A percentile compares a stretch with the other conserved stretches of the same genome.
These are phyloP conservation scores for Chrysosphaeria jannelii DNA, from an alignment of 2,329 filamentous ascomycete genomes.

Conservation along the genomic window DNA sequence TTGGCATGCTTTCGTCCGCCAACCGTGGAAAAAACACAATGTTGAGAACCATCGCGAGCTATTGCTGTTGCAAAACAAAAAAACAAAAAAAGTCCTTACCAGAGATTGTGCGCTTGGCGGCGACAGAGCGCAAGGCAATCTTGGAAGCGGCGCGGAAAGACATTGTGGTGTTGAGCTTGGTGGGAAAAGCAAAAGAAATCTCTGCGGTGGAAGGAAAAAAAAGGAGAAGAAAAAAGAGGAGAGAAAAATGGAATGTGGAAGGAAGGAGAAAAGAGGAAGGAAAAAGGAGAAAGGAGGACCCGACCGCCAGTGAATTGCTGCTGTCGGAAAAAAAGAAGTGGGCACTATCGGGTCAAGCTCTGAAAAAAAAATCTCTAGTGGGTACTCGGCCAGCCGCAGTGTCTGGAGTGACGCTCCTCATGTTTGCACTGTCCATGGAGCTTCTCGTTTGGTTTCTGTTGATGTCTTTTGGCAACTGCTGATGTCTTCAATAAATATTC, in stretches of 20 bases:
- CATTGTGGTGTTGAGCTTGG: conserved; percentile 32
- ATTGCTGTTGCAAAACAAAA: not conserved
- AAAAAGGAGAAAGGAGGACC: not conserved
- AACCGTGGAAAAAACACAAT: not conserved
- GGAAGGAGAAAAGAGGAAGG: not conserved
- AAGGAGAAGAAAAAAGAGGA: conserved; percentile 1
- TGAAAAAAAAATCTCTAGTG: too few relatives aligned
- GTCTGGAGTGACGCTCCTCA: too few relatives aligned
- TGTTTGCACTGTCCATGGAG: conserved; percentile 1
- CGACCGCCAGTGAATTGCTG: too few relatives aligned
- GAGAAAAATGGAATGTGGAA: not conserved
- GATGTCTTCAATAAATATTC: too few relatives aligned
- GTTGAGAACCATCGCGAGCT: not conserved
- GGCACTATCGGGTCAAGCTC: conserved; percentile 4
- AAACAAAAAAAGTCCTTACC: conserved; percentile 21
- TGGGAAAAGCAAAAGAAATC: conserved; percentile 1
- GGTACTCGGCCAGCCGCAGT: too few relatives aligned
- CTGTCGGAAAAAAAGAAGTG: conserved; percentile 4
- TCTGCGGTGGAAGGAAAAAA: not conserved
- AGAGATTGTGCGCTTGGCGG: conserved; percentile 47
- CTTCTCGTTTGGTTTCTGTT: not conserved
- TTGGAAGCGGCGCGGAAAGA: conserved; percentile 50
- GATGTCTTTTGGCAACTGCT: too few relatives aligned
- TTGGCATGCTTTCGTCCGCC: too few relatives aligned
- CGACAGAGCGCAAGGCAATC: conserved; percentile 49